Evolutionary conservation across 352 stramenopile genomes (phyloP), one percentile per base, ranked within the genome.

Genomic region (Globisporangium polare): DNA sequence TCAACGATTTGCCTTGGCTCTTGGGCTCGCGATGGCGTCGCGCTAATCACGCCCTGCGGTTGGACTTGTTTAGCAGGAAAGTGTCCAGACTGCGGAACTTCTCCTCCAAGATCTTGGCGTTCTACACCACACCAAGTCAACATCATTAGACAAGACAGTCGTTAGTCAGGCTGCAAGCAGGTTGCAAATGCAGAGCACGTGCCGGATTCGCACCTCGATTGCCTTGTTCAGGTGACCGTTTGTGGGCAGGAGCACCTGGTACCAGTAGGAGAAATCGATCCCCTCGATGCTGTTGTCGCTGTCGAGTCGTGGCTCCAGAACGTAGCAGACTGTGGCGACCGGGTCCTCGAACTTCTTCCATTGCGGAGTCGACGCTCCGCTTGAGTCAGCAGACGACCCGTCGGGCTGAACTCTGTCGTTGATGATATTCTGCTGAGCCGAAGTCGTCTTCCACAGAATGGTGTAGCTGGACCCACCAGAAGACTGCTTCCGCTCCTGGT

Each of bases 381-480:
- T 5, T 5, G 22, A 37, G 22, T 53, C 27, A 9, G 29, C 2
- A 27, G 2, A 37, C 4, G 37, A 26, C n/a, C 2, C 33, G 20
- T 31, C 51, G 6, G 6, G 1, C 22, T 7, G 4, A 8, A 41
- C 1, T 17, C 24, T 17, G 52, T 39, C 20, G 45, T 33, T 53
- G 51, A 58, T 29, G 39, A 77, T 51, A 5, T 66, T 35, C 10
- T 63, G 63, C 26, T 77, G 70, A 13, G 62, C 61, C 2, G 72
- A 68, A 2, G 63, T 75, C 18, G 72, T 80, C 43, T 80, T 78
- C 72, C 72, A 80, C 31, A 80, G 51, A 26, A 77, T 42, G 9
- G 67, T 77, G 42, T 62, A 70, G 46, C 62, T 53, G 5, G 65
- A 64, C 17, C 26, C 15, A 3, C 43, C 51, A 5, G 41, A 31